These are phyloP conservation scores for Phytophthora colocasiae DNA, from an alignment of 352 stramenopile species.

Conservation along the genomic window DNA sequence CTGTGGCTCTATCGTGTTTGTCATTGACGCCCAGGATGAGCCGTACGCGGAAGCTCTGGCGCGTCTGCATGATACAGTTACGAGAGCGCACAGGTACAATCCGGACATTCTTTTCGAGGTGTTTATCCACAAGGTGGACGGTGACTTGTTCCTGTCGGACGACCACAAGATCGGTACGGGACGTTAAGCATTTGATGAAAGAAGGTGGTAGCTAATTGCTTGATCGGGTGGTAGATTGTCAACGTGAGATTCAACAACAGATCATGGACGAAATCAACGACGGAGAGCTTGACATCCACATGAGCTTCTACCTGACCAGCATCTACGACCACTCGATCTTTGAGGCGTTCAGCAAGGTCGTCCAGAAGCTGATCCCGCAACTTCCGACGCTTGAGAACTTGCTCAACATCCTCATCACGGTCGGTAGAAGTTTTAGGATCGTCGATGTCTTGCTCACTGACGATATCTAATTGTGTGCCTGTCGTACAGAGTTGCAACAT, in stretches of 20 bases:
- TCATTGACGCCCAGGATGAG: constrained; percentile 98
- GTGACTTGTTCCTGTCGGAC: constrained; percentile 98
- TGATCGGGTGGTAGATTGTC: constrained; percentile 82
- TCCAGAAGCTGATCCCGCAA: constrained; percentile 98
- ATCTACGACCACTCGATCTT: constrained; percentile 98
- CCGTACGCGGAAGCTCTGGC: constrained; percentile 88
- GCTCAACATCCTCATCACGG: constrained; percentile 97
- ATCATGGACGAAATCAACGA: constrained; percentile 97
- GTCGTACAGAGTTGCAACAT: constrained; percentile 94
- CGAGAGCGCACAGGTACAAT: constrained; percentile 91
- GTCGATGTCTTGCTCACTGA: background rate
- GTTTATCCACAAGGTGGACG: constrained; percentile 99
- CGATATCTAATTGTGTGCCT: constrained; percentile 18
- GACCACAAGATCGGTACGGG: constrained; percentile 97
- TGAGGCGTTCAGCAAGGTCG: constrained; percentile 97
- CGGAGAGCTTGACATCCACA: constrained; percentile 92
- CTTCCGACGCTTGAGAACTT: constrained; percentile 98
- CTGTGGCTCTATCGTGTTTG: constrained; percentile 95
- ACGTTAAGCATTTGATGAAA: background rate
- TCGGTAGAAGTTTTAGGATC: constrained; percentile 18
- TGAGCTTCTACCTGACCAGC: constrained; percentile 93
- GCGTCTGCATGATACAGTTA: constrained; percentile 90
- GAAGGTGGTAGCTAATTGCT: background rate
- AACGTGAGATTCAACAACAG: constrained; percentile 97
- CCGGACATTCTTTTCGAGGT: constrained; percentile 97